Conservation (phyloP, 2,329 filamentous ascomycete species). For the Paraphoma sp. region DNA sequence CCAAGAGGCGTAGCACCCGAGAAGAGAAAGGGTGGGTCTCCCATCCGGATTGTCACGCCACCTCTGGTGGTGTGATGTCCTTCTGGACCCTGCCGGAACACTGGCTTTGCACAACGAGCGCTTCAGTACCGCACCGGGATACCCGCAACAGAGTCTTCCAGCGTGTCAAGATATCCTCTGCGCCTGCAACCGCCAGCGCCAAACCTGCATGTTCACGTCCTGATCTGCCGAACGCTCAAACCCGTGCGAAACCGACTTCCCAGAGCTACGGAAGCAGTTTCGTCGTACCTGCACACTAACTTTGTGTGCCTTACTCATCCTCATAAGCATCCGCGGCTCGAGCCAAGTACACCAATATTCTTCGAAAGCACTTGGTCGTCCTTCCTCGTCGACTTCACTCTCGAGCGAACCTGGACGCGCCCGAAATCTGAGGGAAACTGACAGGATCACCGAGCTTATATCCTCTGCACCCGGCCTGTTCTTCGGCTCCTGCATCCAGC, state of each 20-base stretch:
- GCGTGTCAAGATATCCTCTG: conserved; percentile 11
- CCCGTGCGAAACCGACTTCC: conserved; percentile 3
- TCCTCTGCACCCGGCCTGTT: conserved; percentile 22
- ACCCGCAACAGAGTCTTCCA: conserved; percentile 13
- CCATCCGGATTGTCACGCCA: conserved; percentile 41
- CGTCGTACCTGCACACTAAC: conserved; percentile 15
- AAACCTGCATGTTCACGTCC: conserved; percentile 15
- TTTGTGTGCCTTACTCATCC: conserved; percentile 25
- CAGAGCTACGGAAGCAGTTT: conserved; percentile 8
- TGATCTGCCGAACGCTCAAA: conserved; percentile 8
- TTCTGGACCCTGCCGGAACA: conserved; percentile 8
- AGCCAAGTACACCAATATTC: conserved; percentile 3
- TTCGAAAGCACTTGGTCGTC: conserved; percentile 5
- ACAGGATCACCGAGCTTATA: conserved; percentile 32
- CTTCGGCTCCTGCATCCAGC: conserved; percentile 21
- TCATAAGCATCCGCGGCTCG: conserved; percentile 25
- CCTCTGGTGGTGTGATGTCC: conserved; percentile 40
- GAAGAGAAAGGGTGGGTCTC: conserved; percentile 15
- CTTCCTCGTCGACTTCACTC: conserved; percentile 5
- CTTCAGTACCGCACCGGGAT: conserved; percentile 11
- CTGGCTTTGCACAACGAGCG: conserved; percentile 1
- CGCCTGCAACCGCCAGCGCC: conserved; percentile 20
- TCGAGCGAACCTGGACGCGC: background rate
- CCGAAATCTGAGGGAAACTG: conserved; percentile 8
- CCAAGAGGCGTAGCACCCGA: conserved; percentile 8